Evolutionary conservation across 2,329 filamentous ascomycete species (phyloP), one percentile per base, ranked within the genome.

Genomic region (Trichoderma sp.): DNA sequence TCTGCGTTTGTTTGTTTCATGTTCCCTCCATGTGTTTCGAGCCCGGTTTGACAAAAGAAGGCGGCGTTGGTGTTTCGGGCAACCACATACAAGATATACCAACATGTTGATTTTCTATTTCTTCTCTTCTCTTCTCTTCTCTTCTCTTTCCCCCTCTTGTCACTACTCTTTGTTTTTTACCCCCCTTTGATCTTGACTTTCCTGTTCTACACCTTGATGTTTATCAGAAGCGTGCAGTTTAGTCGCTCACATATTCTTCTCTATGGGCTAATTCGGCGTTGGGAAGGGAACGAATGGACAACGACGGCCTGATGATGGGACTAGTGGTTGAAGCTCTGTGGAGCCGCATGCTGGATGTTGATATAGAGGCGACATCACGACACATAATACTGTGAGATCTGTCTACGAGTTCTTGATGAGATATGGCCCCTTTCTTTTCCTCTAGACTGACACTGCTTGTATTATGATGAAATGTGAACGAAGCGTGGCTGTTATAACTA

Each of bases 31-130:
- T 43, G 6, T 12, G 62, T 55, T 54, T 41, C 45, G 41, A 30
- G 45, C 21, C 44, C 12, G 7, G 24, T 50, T 48, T 34, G 34
- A 30, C 55, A 47, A 55, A 47, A 55, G 41, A n/a, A 39, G 60
- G 57, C 60, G 63, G 57, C 63, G 51, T 56, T 56, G 63, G 51
- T 61, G 50, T 65, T 52, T 44, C 44, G 34, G 50, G 51, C 12
- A 30, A 48, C 21, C 21, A 52, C 50, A 30, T 34, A 44, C 48
- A 60, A 60, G 50, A 52, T 43, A 43, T 50, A 54, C n/a, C 56
- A 56, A 7, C 63, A 61, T 59, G 55, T 19, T 39, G 3, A 24
- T 34, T 55, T 65, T 34, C 17, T 24, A n/a, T 28, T 52, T 47
- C 6, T 21, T 47, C 19, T 34, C 17, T 15, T 39, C 21, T 48